phyloP scores from a whole-genome alignment of 2,329 filamentous ascomycete genomes.

The Epicoccum sorghinum region DNA sequence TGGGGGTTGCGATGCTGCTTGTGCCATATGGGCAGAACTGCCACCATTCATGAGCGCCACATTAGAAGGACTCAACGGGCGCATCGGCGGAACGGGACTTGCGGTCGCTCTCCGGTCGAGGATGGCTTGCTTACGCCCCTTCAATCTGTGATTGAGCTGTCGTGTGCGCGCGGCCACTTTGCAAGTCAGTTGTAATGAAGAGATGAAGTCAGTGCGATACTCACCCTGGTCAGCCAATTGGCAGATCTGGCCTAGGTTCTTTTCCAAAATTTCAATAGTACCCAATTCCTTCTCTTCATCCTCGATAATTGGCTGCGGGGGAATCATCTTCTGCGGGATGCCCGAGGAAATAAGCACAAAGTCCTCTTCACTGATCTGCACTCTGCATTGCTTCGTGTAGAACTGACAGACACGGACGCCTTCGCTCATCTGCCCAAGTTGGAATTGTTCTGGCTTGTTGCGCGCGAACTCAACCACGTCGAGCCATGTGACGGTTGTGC shows the following conservation, averaged over 20 bases:
- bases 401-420: conserved; percentile 79
- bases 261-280: conserved; percentile 82
- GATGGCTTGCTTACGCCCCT: conserved; percentile 76
- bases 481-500: conserved; percentile 75
- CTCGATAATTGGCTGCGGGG: conserved; percentile 79
- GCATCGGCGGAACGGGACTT: conserved; percentile 44
- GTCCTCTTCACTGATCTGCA: conserved; percentile 88
- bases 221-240: conserved; percentile 78
- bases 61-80: conserved; percentile 49
- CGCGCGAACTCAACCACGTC: conserved; percentile 86
- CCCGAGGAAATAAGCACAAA: conserved; percentile 84
- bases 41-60: conserved; percentile 51
- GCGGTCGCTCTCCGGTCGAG: conserved; percentile 65
- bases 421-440: conserved; percentile 70
- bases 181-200: not conserved
- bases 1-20: conserved; percentile 11
- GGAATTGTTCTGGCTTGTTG: conserved; percentile 78
- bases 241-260: conserved; percentile 76
- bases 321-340: conserved; percentile 80
- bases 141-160: conserved; percentile 81
- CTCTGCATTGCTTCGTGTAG: conserved; percentile 76
- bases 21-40: conserved; percentile 29
- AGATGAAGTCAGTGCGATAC: conserved; percentile 8
- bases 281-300: conserved; percentile 86
- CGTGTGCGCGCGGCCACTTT: conserved; percentile 71